Evolutionary conservation across 768 basidiomycete genomes (phyloP), one percentile per base, ranked within the genome.

Genomic region (Lactifluus pinguis): DNA sequence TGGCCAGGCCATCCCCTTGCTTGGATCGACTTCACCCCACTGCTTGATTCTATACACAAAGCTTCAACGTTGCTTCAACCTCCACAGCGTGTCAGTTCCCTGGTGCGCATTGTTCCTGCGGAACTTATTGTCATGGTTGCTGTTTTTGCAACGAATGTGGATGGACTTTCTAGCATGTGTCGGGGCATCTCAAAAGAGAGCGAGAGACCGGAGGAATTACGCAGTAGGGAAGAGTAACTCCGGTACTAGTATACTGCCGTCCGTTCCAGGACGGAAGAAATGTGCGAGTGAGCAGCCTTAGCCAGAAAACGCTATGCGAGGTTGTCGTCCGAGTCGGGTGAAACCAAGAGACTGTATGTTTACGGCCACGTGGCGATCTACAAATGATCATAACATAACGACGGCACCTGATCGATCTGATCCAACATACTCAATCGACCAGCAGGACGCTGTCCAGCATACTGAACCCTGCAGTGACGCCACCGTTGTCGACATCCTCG

Each of bases 401-500:
- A 25, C 25, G 25, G 25, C 25, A 25, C 25, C 25, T 25, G 25
- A 25, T 25, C 25, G 1, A 25, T 2, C 25, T 25, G 25, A 25
- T 25, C 25, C 25, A 25, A 25, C 25, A 25, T 25, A 25, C 25
- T 25, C 32, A 69, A 36, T 76, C 75, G 8, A 77, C 72, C 14
- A 79, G 65, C 6, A 78, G 67, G 21, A 78, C 64, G 6, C 74
- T 76, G 58, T 79, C 78, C 42, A 79, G 61, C 7, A 77, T 77
- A 25, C 74, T 74, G 61, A 77, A 79, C 10, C 83, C 83, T 42
- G 81, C 79, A 9, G 82, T 82, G 6, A 84, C 78, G 3, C 94
- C 93, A 6, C 94, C 94, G 69, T 99, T 95, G 69, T 98, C 87
- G 59, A 85, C 90, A 47, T 92, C 92, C 69, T 83, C 86, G 5